phyloP scores from a whole-genome alignment of 148 eudicot species.

The Selenicereus undatus region DNA sequence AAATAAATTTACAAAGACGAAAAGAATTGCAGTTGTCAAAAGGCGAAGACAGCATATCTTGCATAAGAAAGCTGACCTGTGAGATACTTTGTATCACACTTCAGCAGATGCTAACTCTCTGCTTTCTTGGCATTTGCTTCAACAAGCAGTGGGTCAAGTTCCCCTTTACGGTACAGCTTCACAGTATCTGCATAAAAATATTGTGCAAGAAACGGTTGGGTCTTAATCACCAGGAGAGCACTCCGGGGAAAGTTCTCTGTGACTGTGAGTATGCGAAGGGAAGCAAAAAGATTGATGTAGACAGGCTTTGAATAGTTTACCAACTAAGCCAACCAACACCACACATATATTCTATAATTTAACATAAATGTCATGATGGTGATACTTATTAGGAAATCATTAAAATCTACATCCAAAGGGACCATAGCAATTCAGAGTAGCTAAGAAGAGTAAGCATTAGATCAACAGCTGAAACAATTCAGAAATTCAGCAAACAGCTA shows the following conservation, averaged over 20 bases:
- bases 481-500: not conserved
- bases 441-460: not conserved
- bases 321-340: too few relatives aligned
- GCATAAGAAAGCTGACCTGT: conserved; percentile 5
- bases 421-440: not conserved
- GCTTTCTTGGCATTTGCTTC: conserved; percentile 52
- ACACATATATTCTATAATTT: not conserved
- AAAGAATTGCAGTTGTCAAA: conserved; percentile 13
- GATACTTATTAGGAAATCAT: not conserved
- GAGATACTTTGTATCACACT: not conserved
- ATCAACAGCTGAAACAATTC: not conserved
- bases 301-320: not conserved
- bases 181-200: conserved; percentile 53
- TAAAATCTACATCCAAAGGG: not conserved
- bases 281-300: not conserved
- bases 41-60: conserved; percentile 12
- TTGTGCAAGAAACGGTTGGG: not conserved
- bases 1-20: conserved; percentile 21
- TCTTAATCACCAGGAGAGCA: too few relatives aligned
- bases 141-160: conserved; percentile 65
- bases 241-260: not conserved
- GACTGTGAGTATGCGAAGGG: not conserved
- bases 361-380: not conserved
- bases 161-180: conserved; percentile 67
- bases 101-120: conserved; percentile 28